Percentiles rank a stretch among this genome's conserved stretches.
Conservation (phyloP, 2,329 filamentous ascomycete genomes). For the Diaporthe aspalathi region DNA sequence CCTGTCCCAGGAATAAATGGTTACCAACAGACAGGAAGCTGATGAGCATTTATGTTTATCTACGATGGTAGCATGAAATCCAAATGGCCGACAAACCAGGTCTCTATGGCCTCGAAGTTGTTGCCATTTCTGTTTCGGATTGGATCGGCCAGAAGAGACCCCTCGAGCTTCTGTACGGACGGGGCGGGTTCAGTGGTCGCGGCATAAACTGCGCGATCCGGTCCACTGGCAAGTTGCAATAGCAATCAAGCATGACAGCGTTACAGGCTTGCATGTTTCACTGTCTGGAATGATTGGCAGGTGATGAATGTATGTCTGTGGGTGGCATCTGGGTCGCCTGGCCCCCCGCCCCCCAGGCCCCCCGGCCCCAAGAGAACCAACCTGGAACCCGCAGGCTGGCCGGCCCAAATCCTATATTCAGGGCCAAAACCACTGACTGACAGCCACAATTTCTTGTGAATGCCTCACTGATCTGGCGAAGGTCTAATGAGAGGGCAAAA, state of each 20-base stretch:
- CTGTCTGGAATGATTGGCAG: not conserved
- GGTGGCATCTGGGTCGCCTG: not conserved
- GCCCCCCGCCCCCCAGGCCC: not conserved
- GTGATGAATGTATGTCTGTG: not conserved
- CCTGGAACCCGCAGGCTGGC: not conserved
- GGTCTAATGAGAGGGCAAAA: not conserved
- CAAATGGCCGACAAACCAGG: fast-evolving
- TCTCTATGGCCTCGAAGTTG: not conserved
- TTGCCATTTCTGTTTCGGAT: not conserved
- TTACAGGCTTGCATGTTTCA: not conserved
- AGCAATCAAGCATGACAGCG: not conserved
- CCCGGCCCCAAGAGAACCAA: not conserved
- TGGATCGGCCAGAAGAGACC: not conserved
- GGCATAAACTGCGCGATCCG: not conserved
- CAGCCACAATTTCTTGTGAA: no score
- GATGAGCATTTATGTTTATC: not conserved
- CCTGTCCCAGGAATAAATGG: not conserved
- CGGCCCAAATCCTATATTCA: not conserved
- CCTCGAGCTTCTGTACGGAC: not conserved
- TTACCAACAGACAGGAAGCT: no score
- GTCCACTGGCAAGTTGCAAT: not conserved
- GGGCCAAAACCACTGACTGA: not conserved
- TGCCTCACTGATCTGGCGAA: not conserved
- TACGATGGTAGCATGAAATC: not conserved
- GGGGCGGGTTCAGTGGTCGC: not conserved